phyloP scores from a whole-genome alignment of 768 basidiomycete genomes.

The Pisolithus tinctorius region DNA sequence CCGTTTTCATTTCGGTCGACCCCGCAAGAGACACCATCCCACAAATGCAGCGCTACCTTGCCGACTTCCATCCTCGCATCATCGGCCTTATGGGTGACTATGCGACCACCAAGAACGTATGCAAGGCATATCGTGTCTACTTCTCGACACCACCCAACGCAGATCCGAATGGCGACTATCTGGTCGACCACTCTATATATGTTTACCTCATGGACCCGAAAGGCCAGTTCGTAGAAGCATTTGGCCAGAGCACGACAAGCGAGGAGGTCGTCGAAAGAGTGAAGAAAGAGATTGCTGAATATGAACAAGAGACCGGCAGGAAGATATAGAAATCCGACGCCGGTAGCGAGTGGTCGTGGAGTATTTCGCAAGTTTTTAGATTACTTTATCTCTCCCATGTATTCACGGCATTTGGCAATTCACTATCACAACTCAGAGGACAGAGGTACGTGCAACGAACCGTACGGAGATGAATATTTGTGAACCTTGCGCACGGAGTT shows the following conservation, averaged over 20 bases:
- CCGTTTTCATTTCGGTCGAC: slow-evolving; percentile 95
- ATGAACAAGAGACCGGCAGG: slow-evolving; percentile 31
- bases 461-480: background rate
- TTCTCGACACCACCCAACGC: slow-evolving; percentile 93
- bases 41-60: slow-evolving; percentile 56
- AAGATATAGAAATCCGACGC: slow-evolving; percentile 13
- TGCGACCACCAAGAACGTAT: slow-evolving; percentile 73
- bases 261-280: slow-evolving; percentile 64
- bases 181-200: slow-evolving; percentile 96
- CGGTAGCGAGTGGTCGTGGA: background rate
- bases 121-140: slow-evolving; percentile 96
- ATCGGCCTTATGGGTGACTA: slow-evolving; percentile 88
- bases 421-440: slow-evolving; percentile 9
- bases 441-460: background rate
- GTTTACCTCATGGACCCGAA: slow-evolving; percentile 97
- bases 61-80: slow-evolving; percentile 89
- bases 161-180: slow-evolving; percentile 85
- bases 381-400: slow-evolving; percentile 6
- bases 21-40: slow-evolving; percentile 78
- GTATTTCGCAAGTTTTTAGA: background rate
- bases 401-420: slow-evolving; percentile 3
- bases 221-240: slow-evolving; percentile 93
- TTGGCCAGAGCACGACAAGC: slow-evolving; percentile 73
- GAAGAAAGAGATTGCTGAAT: slow-evolving; percentile 41
- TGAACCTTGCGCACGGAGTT: slow-evolving; percentile 3